Base-by-base conservation (phyloP, 768 basidiomycete species). In the Trametes cingulata region DNA sequence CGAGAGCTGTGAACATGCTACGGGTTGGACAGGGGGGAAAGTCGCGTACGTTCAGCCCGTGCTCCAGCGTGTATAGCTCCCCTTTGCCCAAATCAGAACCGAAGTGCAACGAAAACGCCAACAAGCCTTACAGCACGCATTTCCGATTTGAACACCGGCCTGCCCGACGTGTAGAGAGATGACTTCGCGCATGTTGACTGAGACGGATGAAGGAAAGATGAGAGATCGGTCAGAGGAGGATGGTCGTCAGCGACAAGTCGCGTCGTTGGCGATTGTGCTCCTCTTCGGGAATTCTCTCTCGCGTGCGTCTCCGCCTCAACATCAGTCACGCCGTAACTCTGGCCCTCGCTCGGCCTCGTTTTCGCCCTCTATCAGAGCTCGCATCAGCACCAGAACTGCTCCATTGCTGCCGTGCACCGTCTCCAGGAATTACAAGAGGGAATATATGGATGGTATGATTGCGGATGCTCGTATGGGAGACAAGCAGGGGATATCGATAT, bases 21-120 rank as follows among this genome's bases (percentile, higher is more conserved):
- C 20, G 33, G 27, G 5, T 29, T 15, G 24, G 14, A 29, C 40
- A 37, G 35, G 14, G 37, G n/a, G 22, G 25, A n/a, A 50, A 58
- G 22, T 41, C 58, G 51, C 43, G 63, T 74, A 96, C 95, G 77
- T 87, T 92, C 60, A 99, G 81, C 68, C 96, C 96, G 72, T 98
- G 96, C 77, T 99, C 96, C 71, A 98, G 83, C 67, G 95, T 97
- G 81, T 98, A 99, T 63, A 98, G 86, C 77, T 97, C 95, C 95
- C 92, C 91, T 93, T 71, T 42, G 43, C 48, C 41, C 52, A 53
- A 27, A 15, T 62, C 55, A 58, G 53, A 64, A 42, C 5, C 22
- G 22, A 42, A 29, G 6, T 14, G 10, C 25, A 24, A 13, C 12
- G 50, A 49, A 5, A 47, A 58, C 58, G 46, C 58, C 37, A 51